Base-by-base conservation (phyloP, 192 early-diverging fungal species). In the Umbelopsis sp. region DNA sequence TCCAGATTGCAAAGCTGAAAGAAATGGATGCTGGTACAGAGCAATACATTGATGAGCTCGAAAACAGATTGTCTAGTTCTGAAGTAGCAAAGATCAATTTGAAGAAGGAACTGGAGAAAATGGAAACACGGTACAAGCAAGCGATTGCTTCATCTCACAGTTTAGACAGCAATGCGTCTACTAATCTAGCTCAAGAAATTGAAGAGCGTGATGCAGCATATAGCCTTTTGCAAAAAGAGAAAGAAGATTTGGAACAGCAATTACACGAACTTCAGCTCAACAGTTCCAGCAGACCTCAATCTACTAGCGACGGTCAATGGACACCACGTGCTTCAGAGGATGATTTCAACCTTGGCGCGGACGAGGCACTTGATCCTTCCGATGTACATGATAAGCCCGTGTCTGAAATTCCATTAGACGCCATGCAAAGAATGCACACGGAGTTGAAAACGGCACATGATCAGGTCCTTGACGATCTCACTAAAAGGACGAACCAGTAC, bases 1-100 rank as follows among this genome's bases (percentile, higher is more conserved):
- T 73, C 49, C 81, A 83, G 35, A 72, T 82, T 64, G 71, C 80
- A 4, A 82, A 85, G 70, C 81, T 90, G 37, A 80, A 83, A 49
- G 89, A 90, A 45, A 66, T 67, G 52, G 78, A 80, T 20, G 55
- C 66, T 13, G 72, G 52, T 6, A 76, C 78, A 16, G 79, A 83
- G 61, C 69, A 74, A 50, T 83, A 83, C 48, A 83, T 83, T 27
- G 72, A 70, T 18, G 73, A 75, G 46, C 66, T 83, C 21, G 80
- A 83, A 46, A 3, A 25, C 7, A 52, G 70, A 4, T 55, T 80
- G 11, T 21, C 70, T 30, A 35, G 23, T 21, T 9, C 70, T 0
- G 68, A 75, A 46, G 49, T 69, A 22, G 71, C 72, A 21, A 58
- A 46, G 22, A 21, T 66, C 18, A 30, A 66, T 35, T 18, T 71